These are phyloP conservation scores for Exserohilum turcica DNA, from an alignment of 2,329 filamentous ascomycete species.

Conservation along the genomic window DNA sequence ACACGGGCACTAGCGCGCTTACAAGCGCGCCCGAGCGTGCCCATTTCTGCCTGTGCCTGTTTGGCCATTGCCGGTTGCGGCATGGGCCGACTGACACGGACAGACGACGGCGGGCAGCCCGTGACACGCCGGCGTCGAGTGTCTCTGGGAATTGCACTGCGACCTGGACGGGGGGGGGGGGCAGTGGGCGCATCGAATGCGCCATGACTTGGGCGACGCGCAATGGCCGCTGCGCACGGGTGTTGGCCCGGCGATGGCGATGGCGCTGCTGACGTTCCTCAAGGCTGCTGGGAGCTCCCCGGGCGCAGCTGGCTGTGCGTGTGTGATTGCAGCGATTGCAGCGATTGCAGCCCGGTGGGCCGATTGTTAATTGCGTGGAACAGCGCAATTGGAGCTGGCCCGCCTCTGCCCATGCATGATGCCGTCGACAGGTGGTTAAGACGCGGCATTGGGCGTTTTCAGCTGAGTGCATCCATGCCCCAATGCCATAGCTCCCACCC, in stretches of 20 bases:
- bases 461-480: conserved; percentile 36
- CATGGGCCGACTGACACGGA: conserved; percentile 8
- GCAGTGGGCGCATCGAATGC: too few relatives aligned
- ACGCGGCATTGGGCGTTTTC: conserved; percentile 28
- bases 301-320: conserved; percentile 17
- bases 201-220: conserved; percentile 25
- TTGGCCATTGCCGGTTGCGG: too few relatives aligned
- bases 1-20: conserved; percentile 30
- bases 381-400: conserved; percentile 36
- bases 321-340: too few relatives aligned
- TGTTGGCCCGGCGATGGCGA: conserved; percentile 37
- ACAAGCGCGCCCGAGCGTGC: conserved; percentile 30
- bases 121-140: conserved; percentile 12
- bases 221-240: conserved; percentile 23
- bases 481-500: conserved; percentile 20
- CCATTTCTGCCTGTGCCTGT: conserved; percentile 23
- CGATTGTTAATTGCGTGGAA: conserved; percentile 37
- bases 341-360: conserved; percentile 24
- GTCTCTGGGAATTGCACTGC: too few relatives aligned
- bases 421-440: conserved; percentile 28
- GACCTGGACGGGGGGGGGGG: too few relatives aligned
- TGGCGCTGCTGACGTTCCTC: conserved; percentile 18
- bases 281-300: conserved; percentile 25
- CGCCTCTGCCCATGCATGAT: conserved; percentile 26
- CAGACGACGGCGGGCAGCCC: conserved; percentile 7